Evolutionary conservation across 768 basidiomycete genomes (phyloP), one percentile per base, ranked within the genome.

Genomic region (Boletellus ananas): DNA sequence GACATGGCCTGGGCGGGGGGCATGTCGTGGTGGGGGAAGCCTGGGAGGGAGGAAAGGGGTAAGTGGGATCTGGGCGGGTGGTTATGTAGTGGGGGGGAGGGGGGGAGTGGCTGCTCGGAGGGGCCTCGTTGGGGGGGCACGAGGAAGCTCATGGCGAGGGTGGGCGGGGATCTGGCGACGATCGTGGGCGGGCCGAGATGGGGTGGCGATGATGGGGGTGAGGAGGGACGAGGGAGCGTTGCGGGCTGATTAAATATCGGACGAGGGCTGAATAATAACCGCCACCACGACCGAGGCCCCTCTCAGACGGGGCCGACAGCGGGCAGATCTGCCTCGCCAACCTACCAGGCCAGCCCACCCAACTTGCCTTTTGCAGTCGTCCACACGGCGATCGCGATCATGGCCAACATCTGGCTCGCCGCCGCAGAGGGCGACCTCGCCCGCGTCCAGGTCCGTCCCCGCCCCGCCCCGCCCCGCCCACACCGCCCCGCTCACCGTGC

Each of bases 371-470:
- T 68, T 56, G 37, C 1, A 51, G 43, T 1, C 37, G 39, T 18
- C 45, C 13, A 33, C 23, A 33, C 27, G 48, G 38, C 57, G 52
- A 62, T 57, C 55, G 55, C 55, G 58, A 62, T 65, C 49, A 72
- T 69, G 71, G 17, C 56, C 44, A 94, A 94, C 70, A 85, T 96
- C 39, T 96, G 94, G 94, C 80, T 96, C 33, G 94, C 94, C 39
- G 90, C 94, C 0, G 87, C 83, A 40, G 94, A 96, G 62, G 94
- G 94, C 37, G 88, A 96, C 71, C 68, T 94, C 31, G 69, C 70
- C n/a, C 76, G 87, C 43, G 83, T 96, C 34, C 76, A 73, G 69
- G 92, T 91, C 49, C 43, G 78, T 55, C n/a, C 20, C 27, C 21
- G 4, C 45, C 27, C 23, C 23, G 31, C n/a, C 20, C 27, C 21